Conservation (phyloP, 2,329 filamentous ascomycete species). For the Fusarium fujikuroi region DNA sequence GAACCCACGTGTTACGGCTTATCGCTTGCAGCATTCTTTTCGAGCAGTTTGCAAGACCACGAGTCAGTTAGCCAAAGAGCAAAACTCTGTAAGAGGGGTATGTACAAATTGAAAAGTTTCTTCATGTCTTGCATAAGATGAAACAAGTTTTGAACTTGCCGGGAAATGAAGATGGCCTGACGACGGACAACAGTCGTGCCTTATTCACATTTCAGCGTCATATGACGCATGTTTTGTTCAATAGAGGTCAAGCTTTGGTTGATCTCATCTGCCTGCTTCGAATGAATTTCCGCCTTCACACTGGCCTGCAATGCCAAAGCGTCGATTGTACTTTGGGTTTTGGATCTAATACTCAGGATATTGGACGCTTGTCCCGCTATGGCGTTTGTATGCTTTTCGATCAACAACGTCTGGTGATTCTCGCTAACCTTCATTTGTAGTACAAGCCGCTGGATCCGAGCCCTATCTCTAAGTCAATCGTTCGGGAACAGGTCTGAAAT, state of each 20-base stretch:
- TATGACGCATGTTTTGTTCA: not conserved
- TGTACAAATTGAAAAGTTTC: not conserved
- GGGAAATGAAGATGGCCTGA: not conserved
- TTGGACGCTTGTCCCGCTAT: not conserved
- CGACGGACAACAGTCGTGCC: not conserved
- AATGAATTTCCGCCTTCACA: accelerated
- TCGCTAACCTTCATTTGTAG: too few relatives aligned
- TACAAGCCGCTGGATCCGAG: too few relatives aligned
- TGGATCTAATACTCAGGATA: not conserved
- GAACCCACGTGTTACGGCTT: too few relatives aligned
- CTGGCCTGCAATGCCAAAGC: not conserved
- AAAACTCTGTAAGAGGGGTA: too few relatives aligned
- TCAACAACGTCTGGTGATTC: too few relatives aligned
- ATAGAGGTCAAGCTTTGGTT: not conserved
- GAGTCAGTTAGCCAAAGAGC: too few relatives aligned
- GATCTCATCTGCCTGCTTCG: not conserved
- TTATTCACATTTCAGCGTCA: not conserved
- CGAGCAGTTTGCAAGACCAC: too few relatives aligned
- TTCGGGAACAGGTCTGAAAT: too few relatives aligned
- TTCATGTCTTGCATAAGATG: not conserved
- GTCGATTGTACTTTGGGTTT: not conserved
- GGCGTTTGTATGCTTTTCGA: not conserved
- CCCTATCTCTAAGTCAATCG: too few relatives aligned
- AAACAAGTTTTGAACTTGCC: not conserved
- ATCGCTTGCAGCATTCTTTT: not conserved